A percentile compares a stretch with the other conserved stretches of the same genome.
Evolutionary conservation across 2,329 filamentous ascomycete genomes (phyloP).

Genomic region (Magnaporthiopsis incrustans): DNA sequence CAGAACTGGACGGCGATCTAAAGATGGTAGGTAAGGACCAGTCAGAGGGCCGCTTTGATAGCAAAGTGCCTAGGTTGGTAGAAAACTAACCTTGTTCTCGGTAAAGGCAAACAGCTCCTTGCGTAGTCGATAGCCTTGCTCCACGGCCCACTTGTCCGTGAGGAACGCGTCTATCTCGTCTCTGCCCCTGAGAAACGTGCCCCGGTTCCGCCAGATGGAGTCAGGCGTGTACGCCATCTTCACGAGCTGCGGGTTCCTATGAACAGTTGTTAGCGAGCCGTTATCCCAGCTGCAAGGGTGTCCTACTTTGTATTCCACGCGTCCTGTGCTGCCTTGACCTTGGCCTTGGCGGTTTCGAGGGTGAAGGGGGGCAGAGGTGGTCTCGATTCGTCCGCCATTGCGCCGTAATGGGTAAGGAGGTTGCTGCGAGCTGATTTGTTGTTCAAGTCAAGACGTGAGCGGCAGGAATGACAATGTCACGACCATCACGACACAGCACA

Average conservation of each 20-base stretch:
- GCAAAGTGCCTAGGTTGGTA: neutral
- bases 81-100: conserved; percentile 46
- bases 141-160: conserved; percentile 64
- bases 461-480: no score
- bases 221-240: conserved; percentile 68
- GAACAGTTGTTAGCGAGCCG: neutral
- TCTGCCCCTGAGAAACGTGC: conserved; percentile 60
- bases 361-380: conserved; percentile 66
- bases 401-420: neutral
- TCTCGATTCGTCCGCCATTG: conserved; percentile 18
- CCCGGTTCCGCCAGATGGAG: conserved; percentile 75
- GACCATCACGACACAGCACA: no score
- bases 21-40: neutral
- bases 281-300: no score
- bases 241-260: conserved; percentile 55
- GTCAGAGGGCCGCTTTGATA: neutral
- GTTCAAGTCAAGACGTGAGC: no score
- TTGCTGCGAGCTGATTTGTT: no score
- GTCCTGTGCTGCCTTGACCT: conserved; percentile 79
- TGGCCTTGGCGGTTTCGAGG: conserved; percentile 57
- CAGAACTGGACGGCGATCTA: conserved; percentile 83
- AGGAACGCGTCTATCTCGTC: conserved; percentile 62
- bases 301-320: conserved; percentile 68
- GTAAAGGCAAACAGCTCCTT: conserved; percentile 79
- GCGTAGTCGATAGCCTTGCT: conserved; percentile 63